Base-by-base conservation (phyloP, 768 basidiomycete species). In the Gautieria morchelliformis region DNA sequence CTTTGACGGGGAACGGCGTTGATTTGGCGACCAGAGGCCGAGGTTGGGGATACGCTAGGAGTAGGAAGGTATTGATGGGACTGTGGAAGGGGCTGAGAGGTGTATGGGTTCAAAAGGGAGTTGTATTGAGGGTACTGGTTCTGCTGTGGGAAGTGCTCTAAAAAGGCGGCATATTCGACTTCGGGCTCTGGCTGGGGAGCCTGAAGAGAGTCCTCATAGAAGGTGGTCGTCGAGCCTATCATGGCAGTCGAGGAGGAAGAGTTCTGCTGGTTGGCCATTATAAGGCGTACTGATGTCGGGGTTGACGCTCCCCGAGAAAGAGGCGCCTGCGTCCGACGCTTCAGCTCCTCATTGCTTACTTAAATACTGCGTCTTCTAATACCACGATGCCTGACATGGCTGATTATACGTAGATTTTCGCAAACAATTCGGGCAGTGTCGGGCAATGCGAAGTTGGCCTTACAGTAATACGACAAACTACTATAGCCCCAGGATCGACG, bases 211-310 rank as follows among this genome's bases (percentile, higher is more conserved):
- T 71, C 69, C 19, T 76, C 68, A 64, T 81, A 83, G 62, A 80
- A 80, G 7, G 79, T 74, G 9, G 79, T 72, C 0, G 73, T 71
- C 15, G 81, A 74, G 39, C 78, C 77, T 60, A 83, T 82, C 82
- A 83, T 82, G 41, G 63, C 56, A 67, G 68, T 45, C 62, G 67
- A 35, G 59, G 66, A 52, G 33, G 51, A 52, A 20, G 51, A 35
- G 37, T n/a, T 37, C 32, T 40, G 51, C 37, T 52, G 51, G 51
- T 37, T 35, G 51, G 51, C 37, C 51, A 52, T 52, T 52, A 52
- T 52, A 52, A 52, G 32, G 49, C 32, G 24, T 6, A 33, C 32
- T 52, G 51, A 52, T 40, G 51, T 40, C 37, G 33, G 37, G 33
- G 33, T 22, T 35, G 22, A 52, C 51, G 48, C 48, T 22, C 12